These are phyloP conservation scores for Sporothrix brunneoviolacea DNA, from an alignment of 2,329 filamentous ascomycete genomes.

Conservation along the genomic window DNA sequence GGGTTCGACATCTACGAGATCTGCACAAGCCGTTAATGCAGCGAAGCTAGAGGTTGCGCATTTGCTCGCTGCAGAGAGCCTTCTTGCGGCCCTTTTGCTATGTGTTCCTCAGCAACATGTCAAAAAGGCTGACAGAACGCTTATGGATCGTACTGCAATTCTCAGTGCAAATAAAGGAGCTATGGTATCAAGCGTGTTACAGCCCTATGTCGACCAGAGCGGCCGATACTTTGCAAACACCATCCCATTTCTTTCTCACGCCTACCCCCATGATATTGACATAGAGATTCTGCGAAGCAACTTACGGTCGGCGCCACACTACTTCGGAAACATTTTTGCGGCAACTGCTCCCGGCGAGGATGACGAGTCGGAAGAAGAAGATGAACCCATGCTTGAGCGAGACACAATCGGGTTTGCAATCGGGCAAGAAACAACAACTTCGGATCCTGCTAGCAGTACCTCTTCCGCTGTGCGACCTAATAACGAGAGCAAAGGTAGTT, in stretches of 20 bases:
- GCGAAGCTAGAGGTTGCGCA: slow-evolving; percentile 40
- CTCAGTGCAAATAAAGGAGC: slow-evolving; percentile 61
- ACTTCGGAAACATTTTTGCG: slow-evolving; percentile 24
- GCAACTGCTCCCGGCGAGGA: slow-evolving; percentile 5
- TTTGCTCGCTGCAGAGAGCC: slow-evolving; percentile 46
- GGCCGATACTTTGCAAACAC: slow-evolving; percentile 65
- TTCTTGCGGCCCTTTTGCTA: slow-evolving; percentile 59
- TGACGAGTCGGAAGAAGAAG: slow-evolving; percentile 26
- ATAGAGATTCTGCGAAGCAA: slow-evolving; percentile 66
- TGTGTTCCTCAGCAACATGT: slow-evolving; percentile 60
- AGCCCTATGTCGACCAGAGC: slow-evolving; percentile 61
- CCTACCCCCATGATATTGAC: slow-evolving; percentile 54
- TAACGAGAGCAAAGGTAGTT: too few relatives aligned
- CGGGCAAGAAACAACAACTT: too few relatives aligned
- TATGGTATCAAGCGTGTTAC: slow-evolving; percentile 76
- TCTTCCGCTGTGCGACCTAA: too few relatives aligned
- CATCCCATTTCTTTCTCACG: slow-evolving; percentile 67
- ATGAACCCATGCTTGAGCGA: slow-evolving; percentile 29
- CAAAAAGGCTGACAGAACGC: slow-evolving; percentile 62
- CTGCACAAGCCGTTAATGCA: not conserved
- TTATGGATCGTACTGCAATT: slow-evolving; percentile 76
- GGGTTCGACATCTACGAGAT: not conserved
- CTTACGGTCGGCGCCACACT: slow-evolving; percentile 36
- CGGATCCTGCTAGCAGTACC: too few relatives aligned
- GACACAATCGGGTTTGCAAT: too few relatives aligned